phyloP scores from a whole-genome alignment of 768 basidiomycete species.

The Trametopsis cervina region DNA sequence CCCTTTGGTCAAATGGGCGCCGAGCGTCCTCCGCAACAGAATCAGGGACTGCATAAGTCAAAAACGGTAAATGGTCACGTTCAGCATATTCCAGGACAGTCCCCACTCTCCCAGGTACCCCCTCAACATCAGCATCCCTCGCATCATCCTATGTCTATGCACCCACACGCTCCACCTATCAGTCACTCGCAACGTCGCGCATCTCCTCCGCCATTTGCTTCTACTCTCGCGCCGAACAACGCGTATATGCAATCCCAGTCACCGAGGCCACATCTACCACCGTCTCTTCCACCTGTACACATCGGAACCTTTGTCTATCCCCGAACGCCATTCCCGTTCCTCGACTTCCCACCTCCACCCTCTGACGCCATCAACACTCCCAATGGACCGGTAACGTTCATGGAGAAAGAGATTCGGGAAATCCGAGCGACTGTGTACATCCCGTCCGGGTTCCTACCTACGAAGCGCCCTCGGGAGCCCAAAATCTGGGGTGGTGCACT shows the following conservation, averaged over 20 bases:
- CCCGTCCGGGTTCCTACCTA: slow-evolving; percentile 52
- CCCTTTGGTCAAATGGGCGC: slow-evolving; percentile 5
- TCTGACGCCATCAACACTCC: slow-evolving; percentile 6
- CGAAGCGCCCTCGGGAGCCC: slow-evolving; percentile 43
- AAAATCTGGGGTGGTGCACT: slow-evolving; percentile 70
- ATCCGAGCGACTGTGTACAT: slow-evolving; percentile 46
- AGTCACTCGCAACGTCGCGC: slow-evolving; percentile 10
- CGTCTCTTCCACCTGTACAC: slow-evolving; percentile 22
- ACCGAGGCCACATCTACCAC: slow-evolving; percentile 12
- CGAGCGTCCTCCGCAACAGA: slow-evolving; percentile 12
- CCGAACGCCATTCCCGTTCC: slow-evolving; percentile 48
- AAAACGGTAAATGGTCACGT: slow-evolving; percentile 11
- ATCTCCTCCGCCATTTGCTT: slow-evolving; percentile 10
- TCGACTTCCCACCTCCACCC: slow-evolving; percentile 19
- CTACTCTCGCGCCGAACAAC: slow-evolving; percentile 3
- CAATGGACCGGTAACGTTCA: neutral
- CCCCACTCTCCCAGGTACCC: slow-evolving; percentile 8
- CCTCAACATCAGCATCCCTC: slow-evolving; percentile 18
- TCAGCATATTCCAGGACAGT: neutral
- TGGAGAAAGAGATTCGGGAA: slow-evolving; percentile 18
- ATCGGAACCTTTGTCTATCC: slow-evolving; percentile 58
- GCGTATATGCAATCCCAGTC: slow-evolving; percentile 10
- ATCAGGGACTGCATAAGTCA: slow-evolving; percentile 12
- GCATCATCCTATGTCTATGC: slow-evolving; percentile 20
- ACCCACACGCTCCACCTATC: slow-evolving; percentile 17